Percentiles rank a stretch among this genome's conserved stretches.
These are phyloP conservation scores for Trametopsis cervina DNA, from an alignment of 768 basidiomycete species.

Conservation along the genomic window DNA sequence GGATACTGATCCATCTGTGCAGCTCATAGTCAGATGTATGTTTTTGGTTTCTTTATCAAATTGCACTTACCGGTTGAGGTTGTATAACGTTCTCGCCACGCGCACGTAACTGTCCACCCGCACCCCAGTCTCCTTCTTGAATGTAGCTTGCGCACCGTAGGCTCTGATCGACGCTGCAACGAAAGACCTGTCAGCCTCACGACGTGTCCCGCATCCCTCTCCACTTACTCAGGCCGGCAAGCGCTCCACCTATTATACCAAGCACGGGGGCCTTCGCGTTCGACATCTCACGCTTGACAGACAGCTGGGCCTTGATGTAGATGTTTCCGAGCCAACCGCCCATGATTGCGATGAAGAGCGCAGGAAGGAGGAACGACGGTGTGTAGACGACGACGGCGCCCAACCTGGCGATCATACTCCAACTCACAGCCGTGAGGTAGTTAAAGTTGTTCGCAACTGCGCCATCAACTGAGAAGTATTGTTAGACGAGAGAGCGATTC, in stretches of 20 bases:
- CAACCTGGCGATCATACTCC: constrained; percentile 27
- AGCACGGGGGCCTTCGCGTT: constrained; percentile 44
- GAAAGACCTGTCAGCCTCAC: no score
- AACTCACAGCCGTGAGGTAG: constrained; percentile 21
- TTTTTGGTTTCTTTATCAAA: background rate
- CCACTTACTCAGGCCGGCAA: constrained; percentile 38
- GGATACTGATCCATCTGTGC: constrained; percentile 27
- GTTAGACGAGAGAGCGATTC: background rate
- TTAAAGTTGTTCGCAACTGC: constrained; percentile 1
- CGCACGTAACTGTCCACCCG: constrained; percentile 44
- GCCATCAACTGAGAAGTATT: constrained; percentile 2
- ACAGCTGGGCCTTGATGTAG: constrained; percentile 56
- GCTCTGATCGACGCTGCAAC: constrained; percentile 42
- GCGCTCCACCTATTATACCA: constrained; percentile 47
- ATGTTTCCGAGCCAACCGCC: constrained; percentile 42
- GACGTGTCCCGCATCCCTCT: background rate
- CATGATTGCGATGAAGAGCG: constrained; percentile 29
- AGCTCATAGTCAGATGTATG: background rate
- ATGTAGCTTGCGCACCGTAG: constrained; percentile 45
- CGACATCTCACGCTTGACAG: constrained; percentile 52
- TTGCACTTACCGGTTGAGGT: constrained; percentile 32
- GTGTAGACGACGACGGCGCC: constrained; percentile 34
- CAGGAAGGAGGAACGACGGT: constrained; percentile 36
- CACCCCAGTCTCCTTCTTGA: constrained; percentile 32
- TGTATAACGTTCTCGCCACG: constrained; percentile 39